A percentile compares a stretch with the other conserved stretches of the same genome.
Evolutionary conservation across 306 rosid genomes (phyloP).

Genomic region (Acacia melanoxylon): DNA sequence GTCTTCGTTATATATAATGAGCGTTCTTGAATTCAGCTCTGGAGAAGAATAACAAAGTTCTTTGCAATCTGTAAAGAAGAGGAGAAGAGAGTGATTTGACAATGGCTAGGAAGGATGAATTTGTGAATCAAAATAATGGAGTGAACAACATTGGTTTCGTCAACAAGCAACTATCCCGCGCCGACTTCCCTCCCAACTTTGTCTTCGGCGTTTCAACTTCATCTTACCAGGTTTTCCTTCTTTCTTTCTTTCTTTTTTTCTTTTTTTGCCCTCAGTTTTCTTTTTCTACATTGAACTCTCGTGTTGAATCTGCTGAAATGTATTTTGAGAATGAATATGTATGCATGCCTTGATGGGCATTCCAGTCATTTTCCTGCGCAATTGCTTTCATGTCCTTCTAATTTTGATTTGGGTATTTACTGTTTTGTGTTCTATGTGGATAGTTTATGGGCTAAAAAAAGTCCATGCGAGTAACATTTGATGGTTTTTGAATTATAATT

Average conservation of each 20-base stretch:
- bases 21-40: too few species aligned
- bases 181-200: conserved; percentile 75
- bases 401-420: conserved; percentile 17
- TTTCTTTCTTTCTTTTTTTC: too few species aligned
- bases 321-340: neutral
- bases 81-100: neutral
- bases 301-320: neutral
- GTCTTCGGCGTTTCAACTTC: conserved; percentile 88
- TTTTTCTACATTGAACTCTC: neutral
- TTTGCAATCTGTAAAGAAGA: neutral
- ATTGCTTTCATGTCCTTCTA: neutral
- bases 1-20: too few species aligned
- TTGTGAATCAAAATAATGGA: conserved; percentile 25
- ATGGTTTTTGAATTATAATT: neutral
- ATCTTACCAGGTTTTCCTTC: conserved; percentile 36
- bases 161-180: conserved; percentile 45
- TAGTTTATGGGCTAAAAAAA: neutral
- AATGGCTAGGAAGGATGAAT: conserved; percentile 54
- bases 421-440: neutral
- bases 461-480: neutral
- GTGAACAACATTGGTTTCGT: neutral
- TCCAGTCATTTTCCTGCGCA: neutral
- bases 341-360: neutral
- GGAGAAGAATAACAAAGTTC: neutral
- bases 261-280: too few species aligned